These are phyloP conservation scores for Ceratobasidium sp. DNA, from an alignment of 1,284 basidiomycete species.

Conservation along the genomic window DNA sequence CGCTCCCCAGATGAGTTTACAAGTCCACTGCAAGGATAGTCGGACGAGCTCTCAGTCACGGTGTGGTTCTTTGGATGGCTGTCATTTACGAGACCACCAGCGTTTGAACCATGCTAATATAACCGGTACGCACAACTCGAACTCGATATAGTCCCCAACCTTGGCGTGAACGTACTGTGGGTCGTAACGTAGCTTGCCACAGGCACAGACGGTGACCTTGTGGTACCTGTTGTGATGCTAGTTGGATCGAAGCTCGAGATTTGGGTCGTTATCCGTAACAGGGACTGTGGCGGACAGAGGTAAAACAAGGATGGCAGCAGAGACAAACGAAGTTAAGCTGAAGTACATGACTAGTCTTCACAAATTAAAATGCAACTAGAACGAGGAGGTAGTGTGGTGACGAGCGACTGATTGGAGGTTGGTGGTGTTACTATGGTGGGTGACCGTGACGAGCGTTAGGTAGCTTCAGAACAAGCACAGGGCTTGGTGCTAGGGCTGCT, in stretches of 20 bases:
- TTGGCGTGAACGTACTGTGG: too few species aligned
- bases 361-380: background rate
- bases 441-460: too few species aligned
- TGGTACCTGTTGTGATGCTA: slow-evolving; percentile 18
- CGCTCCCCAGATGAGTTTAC: background rate
- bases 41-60: slow-evolving; percentile 10
- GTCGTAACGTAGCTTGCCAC: too few species aligned
- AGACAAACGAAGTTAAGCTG: background rate
- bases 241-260: slow-evolving; percentile 18
- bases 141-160: slow-evolving; percentile 10
- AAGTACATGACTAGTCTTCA: background rate
- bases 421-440: too few species aligned
- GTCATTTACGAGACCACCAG: too few species aligned
- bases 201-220: slow-evolving; percentile 19
- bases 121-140: slow-evolving; percentile 8
- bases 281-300: background rate
- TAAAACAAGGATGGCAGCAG: background rate
- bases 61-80: slow-evolving; percentile 27
- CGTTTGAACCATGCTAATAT: background rate
- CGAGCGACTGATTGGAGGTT: too few species aligned
- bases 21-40: background rate
- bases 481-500: too few species aligned
- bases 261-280: background rate
- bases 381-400: too few species aligned
- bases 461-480: too few species aligned